Evolutionary conservation across 768 basidiomycete genomes (phyloP).

Genomic region (Lactarius vividus): DNA sequence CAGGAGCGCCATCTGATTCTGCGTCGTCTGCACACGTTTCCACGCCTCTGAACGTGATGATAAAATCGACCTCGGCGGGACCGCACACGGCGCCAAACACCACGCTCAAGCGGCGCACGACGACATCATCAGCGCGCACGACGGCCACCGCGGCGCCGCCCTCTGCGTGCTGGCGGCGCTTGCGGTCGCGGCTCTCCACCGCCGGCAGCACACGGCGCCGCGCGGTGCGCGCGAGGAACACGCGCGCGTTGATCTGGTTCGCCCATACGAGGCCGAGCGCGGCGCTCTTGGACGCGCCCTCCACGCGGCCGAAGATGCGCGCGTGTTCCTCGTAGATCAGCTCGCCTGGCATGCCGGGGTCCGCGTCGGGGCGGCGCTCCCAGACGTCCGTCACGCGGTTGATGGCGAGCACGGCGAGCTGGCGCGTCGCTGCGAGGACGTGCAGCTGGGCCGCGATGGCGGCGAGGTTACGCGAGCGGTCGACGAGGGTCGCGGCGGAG

Average conservation of each 20-base stretch:
- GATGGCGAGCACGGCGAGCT: constrained; percentile 75
- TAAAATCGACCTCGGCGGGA: constrained; percentile 68
- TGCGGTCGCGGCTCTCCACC: constrained; percentile 32
- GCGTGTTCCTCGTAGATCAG: constrained; percentile 71
- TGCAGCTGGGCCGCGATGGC: constrained; percentile 71
- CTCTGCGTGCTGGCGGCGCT: constrained; percentile 33
- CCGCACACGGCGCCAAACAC: constrained; percentile 68
- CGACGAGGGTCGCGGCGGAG: constrained; percentile 58
- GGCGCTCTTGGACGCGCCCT: constrained; percentile 71
- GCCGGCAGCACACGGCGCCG: constrained; percentile 56
- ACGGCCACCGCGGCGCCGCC: constrained; percentile 9
- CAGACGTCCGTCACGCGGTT: constrained; percentile 91
- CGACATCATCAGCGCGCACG: constrained; percentile 40
- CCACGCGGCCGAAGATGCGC: constrained; percentile 69
- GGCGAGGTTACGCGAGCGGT: constrained; percentile 69
- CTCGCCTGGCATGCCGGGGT: constrained; percentile 34
- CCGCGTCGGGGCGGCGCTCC: constrained; percentile 33
- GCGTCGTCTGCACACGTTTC: constrained; percentile 10
- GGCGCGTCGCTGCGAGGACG: constrained; percentile 57
- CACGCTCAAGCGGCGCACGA: constrained; percentile 70
- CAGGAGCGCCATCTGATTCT: background rate
- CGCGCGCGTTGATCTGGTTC: constrained; percentile 82
- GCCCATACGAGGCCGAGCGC: constrained; percentile 90
- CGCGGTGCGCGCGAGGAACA: constrained; percentile 78
- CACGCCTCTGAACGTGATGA: constrained; percentile 65